Base-by-base conservation (phyloP, 305 asterid species). In the Fraxinus nigra region DNA sequence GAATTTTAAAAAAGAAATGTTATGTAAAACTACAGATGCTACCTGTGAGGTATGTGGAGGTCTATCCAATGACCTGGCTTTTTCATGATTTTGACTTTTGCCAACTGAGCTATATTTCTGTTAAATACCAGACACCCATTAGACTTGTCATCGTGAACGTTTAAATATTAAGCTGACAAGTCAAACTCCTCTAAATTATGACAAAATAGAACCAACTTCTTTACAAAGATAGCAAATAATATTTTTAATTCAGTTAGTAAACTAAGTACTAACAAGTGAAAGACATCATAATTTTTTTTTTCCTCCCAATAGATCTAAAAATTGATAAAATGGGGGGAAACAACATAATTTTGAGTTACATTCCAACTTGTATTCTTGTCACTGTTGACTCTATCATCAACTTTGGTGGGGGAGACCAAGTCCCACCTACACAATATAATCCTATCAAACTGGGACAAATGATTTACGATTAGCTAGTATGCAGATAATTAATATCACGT, bases 31-130 rank as follows among this genome's bases (percentile, higher is more conserved):
- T 40, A 24, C 43, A n/a, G 1, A 24, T 75, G 20, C 38, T 69
- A 85, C 86, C 88, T 85, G 9, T 14, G 82, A n/a, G 88, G 84
- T 61, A 85, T 80, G 59, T 77, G 84, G 5, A 85, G 88, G 32
- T 82, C 82, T 16, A 82, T 48, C 88, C 86, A 85, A 24, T 85
- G 80, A 59, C 86, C 88, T 35, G 84, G 22, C 30, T 59, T 76
- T 77, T 75, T 85, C 88, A 82, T 79, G 72, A 85, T 80, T 78
- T 79, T 85, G 69, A 85, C 84, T 18, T 80, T 82, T 76, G 82
- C 80, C 63, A 85, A 75, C 80, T 82, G 88, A 32, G 86, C 82
- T 38, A 85, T 82, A 78, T 82, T 82, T 73, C 88, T 85, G 80
- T 79, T 32, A 79, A 28, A 69, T 69, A 30, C 38, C 37, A 30